Evolutionary conservation across 1,284 basidiomycete species (phyloP).

Genomic region (Schizopora paradoxa): DNA sequence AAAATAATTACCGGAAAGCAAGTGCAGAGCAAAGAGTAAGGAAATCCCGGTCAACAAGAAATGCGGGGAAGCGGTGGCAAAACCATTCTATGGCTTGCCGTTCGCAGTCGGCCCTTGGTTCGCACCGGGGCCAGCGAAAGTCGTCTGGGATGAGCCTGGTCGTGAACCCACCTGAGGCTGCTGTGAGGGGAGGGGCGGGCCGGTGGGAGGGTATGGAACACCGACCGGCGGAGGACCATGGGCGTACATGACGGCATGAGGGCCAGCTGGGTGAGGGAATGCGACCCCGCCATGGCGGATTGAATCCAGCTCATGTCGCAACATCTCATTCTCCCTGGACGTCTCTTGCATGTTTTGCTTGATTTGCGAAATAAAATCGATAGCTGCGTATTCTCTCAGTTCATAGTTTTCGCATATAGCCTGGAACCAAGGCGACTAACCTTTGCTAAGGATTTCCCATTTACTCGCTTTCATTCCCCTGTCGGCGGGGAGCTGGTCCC

Average conservation of each 20-base stretch:
- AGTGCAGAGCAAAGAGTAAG: constrained; percentile 2
- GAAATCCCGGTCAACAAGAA: background rate
- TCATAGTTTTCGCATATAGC: constrained; percentile 2
- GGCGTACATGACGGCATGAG: constrained; percentile 49
- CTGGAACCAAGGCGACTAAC: constrained; percentile 37
- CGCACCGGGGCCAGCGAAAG: constrained; percentile 35
- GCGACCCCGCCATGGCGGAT: constrained; percentile 55
- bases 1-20: no score
- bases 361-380: constrained; percentile 78
- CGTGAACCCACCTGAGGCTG: constrained; percentile 21
- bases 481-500: constrained; percentile 86
- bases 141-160: constrained; percentile 45
- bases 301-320: constrained; percentile 69
- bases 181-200: constrained; percentile 37
- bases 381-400: constrained; percentile 46
- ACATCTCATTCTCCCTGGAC: constrained; percentile 69
- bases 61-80: constrained; percentile 12
- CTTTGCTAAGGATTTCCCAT: constrained; percentile 95
- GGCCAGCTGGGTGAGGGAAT: constrained; percentile 43
- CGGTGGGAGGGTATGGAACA: constrained; percentile 22
- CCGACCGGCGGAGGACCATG: constrained; percentile 31
- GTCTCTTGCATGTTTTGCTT: constrained; percentile 74
- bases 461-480: constrained; percentile 93
- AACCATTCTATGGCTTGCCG: constrained; percentile 12
- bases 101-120: constrained; percentile 17